Evolutionary conservation across 441 rosid species (phyloP), one percentile per base, ranked within the genome.

Genomic region (Corymbia calophylla): DNA sequence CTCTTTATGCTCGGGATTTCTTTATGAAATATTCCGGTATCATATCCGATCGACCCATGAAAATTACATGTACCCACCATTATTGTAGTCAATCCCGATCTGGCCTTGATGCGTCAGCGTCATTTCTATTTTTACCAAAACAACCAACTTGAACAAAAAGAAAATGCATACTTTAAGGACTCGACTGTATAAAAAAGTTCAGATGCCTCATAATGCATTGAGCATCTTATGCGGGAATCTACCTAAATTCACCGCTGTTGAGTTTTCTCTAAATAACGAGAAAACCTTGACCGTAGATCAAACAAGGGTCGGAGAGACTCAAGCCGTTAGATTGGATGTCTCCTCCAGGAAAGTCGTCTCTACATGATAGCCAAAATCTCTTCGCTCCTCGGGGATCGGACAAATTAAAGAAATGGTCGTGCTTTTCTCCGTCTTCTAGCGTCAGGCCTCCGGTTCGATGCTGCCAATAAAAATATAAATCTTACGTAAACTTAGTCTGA

Each of bases 371-470:
- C 5, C 39, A 39, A 19, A 39, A 39, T 21, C 16, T 11, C 47
- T 35, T 39, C 5, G 1, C 82, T 73, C 29, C 29, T 5, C 7
- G 2, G 10, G 27, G 48, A 35, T 70, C 7, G 13, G 25, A 19
- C 23, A 14, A 10, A 35, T 73, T 21, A 5, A 15, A 23, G 49
- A 2, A 39, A 39, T 21, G 0, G 29, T 39, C 27, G 0, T 1
- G 2, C 51, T 73, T 39, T 39, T 73, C 29, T 73, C 51, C 9
- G 6, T 39, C 9, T 39, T 47, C 49, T 21, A 16, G 1, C 2
- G 23, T 73, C 27, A 11, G 9, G 82, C 21, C 47, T 12, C 2
- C 6, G 66, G 16, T 27, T 25, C 25, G 64, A 11, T 12, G 15
- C 27, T 60, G 27, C 66, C 15, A 27, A 27, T 12, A 13, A 13